phyloP scores from a whole-genome alignment of 495 filamentous ascomycete species.

The Penicillium canariense region DNA sequence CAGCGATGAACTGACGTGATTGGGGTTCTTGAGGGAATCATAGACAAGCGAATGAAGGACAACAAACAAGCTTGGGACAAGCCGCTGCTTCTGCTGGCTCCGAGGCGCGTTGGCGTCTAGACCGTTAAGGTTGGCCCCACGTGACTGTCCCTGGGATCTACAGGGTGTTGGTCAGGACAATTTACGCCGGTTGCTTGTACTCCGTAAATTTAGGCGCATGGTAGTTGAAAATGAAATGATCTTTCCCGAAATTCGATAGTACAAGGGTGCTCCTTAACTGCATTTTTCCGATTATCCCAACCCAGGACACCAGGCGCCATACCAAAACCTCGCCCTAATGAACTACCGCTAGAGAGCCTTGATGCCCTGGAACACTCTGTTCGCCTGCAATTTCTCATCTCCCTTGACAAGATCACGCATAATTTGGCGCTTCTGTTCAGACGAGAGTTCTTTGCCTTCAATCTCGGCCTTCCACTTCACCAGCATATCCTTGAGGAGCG shows the following conservation, averaged over 20 bases:
- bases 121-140: slow-evolving; percentile 17
- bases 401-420: slow-evolving; percentile 76
- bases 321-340: neutral
- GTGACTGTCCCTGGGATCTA: slow-evolving; percentile 20
- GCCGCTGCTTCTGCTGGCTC: slow-evolving; percentile 6
- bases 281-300: neutral
- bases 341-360: slow-evolving; percentile 60
- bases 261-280: neutral
- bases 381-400: slow-evolving; percentile 69
- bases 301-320: slow-evolving; percentile 18
- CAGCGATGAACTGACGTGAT: neutral
- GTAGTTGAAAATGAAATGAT: neutral
- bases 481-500: slow-evolving; percentile 79
- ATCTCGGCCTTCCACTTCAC: slow-evolving; percentile 86
- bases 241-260: neutral
- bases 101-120: slow-evolving; percentile 21
- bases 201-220: neutral
- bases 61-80: slow-evolving; percentile 7
- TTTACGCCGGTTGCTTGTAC: no score
- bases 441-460: slow-evolving; percentile 59
- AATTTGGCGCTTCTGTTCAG: slow-evolving; percentile 72
- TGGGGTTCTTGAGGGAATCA: neutral
- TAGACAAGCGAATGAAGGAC: slow-evolving; percentile 5
- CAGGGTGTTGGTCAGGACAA: neutral
- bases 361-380: slow-evolving; percentile 88